These are phyloP conservation scores for Puccinia sorghi DNA, from an alignment of 1,284 basidiomycete genomes.

Conservation along the genomic window DNA sequence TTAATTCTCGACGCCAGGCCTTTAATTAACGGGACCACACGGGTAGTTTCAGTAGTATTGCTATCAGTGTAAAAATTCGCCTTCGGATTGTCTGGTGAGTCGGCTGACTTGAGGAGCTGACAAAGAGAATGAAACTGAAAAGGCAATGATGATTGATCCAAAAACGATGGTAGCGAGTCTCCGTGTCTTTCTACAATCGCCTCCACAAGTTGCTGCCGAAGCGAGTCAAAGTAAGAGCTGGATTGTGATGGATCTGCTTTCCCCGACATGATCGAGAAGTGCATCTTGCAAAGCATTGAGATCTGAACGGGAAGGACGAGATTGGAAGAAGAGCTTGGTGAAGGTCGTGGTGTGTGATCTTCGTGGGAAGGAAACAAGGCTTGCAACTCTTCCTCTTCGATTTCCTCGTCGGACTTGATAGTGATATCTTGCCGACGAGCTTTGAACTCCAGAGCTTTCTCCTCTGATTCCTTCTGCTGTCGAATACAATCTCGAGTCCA, in stretches of 20 bases:
- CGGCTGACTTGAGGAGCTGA: slow-evolving; percentile 17
- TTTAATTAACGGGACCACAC: slow-evolving; percentile 26
- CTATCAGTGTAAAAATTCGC: slow-evolving; percentile 42
- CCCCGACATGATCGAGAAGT: slow-evolving; percentile 15
- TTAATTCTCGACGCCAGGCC: slow-evolving; percentile 18
- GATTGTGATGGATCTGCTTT: neutral
- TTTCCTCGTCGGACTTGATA: slow-evolving; percentile 67
- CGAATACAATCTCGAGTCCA: slow-evolving; percentile 80
- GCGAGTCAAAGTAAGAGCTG: slow-evolving; percentile 22
- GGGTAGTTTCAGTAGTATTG: slow-evolving; percentile 34
- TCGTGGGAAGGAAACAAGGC: slow-evolving; percentile 55
- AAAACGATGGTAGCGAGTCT: slow-evolving; percentile 1
- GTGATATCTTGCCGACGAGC: slow-evolving; percentile 67
- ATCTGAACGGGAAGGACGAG: slow-evolving; percentile 12
- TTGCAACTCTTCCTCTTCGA: slow-evolving; percentile 56
- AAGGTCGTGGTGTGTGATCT: slow-evolving; percentile 57
- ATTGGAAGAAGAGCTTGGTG: neutral
- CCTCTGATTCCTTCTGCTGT: slow-evolving; percentile 68
- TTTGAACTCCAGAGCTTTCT: slow-evolving; percentile 77
- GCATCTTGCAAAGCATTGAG: slow-evolving; percentile 35
- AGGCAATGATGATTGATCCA: slow-evolving; percentile 31
- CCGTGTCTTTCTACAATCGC: slow-evolving; percentile 34
- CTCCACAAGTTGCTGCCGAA: slow-evolving; percentile 29
- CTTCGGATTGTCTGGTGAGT: neutral
- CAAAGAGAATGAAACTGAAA: slow-evolving; percentile 29